Evolutionary conservation across 352 stramenopile species (phyloP).

Genomic region (Pythium aphanidermatum): DNA sequence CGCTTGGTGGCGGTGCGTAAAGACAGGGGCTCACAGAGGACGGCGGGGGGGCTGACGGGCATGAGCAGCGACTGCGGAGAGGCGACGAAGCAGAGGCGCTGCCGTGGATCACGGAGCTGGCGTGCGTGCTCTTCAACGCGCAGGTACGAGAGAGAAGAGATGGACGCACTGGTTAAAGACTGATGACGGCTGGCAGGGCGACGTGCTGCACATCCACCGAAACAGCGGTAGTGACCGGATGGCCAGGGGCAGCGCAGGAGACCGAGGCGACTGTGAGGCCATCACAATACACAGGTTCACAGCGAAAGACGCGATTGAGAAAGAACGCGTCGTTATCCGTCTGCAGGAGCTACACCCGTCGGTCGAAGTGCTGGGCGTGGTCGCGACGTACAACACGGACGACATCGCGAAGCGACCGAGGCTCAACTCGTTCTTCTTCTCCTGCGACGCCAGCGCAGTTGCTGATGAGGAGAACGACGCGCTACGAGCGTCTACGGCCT

Average conservation of each 20-base stretch:
- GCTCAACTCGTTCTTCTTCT: constrained; percentile 42
- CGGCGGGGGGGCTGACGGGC: no score
- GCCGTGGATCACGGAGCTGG: constrained; percentile 42
- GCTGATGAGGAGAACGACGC: constrained; percentile 11
- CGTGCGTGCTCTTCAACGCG: constrained; percentile 48
- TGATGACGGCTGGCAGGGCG: constrained; percentile 18
- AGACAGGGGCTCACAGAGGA: no score
- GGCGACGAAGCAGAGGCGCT: constrained; percentile 2
- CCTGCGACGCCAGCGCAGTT: constrained; percentile 25
- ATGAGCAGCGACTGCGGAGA: neutral
- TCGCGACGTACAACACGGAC: constrained; percentile 41
- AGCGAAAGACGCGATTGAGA: constrained; percentile 34
- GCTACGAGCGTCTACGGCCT: neutral
- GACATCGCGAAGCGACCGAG: constrained; percentile 35
- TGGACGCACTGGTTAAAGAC: neutral
- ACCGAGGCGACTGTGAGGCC: constrained; percentile 19
- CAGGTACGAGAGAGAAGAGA: constrained; percentile 19
- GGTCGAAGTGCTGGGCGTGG: constrained; percentile 40
- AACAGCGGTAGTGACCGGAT: neutral
- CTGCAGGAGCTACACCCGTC: constrained; percentile 34
- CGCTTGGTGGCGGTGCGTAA: no score
- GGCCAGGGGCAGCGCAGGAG: no score
- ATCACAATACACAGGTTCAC: constrained; percentile 28
- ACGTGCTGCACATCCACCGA: constrained; percentile 37
- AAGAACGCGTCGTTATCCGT: constrained; percentile 31